phyloP scores from a whole-genome alignment of 805 yeast genomes.

The Yarrowia sp. region DNA sequence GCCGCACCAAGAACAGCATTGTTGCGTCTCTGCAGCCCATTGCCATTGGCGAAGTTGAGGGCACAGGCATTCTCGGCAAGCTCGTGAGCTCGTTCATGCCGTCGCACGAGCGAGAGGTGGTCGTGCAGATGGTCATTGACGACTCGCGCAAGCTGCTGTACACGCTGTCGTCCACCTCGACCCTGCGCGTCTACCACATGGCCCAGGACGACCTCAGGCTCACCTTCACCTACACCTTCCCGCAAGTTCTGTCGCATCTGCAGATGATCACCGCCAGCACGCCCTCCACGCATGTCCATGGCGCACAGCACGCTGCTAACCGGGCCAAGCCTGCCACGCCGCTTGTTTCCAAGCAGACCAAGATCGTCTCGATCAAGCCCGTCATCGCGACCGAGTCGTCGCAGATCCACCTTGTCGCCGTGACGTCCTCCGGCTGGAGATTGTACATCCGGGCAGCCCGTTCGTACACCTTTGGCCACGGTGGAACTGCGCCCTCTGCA shows the following conservation, averaged over 20 bases:
- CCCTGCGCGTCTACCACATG: constrained; percentile 74
- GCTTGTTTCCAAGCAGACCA: constrained; percentile 34
- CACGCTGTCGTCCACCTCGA: constrained; percentile 76
- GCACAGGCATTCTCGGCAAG: constrained; percentile 29
- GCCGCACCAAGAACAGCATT: constrained; percentile 68
- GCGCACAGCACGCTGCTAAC: background rate
- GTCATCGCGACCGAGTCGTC: constrained; percentile 63
- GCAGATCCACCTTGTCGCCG: constrained; percentile 70
- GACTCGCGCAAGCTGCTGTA: constrained; percentile 74
- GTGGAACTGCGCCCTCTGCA: constrained; percentile 14
- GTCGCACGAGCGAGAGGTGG: constrained; percentile 49
- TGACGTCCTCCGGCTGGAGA: constrained; percentile 82
- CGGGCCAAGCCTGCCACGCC: constrained; percentile 28
- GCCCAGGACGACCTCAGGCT: constrained; percentile 43
- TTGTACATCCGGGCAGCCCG: constrained; percentile 57
- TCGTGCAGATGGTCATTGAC: constrained; percentile 69
- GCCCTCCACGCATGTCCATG: background rate
- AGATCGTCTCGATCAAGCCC: constrained; percentile 58
- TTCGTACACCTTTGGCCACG: constrained; percentile 31
- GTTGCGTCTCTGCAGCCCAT: constrained; percentile 41
- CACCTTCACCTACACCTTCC: constrained; percentile 36
- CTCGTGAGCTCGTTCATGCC: constrained; percentile 36
- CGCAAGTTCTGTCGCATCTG: constrained; percentile 35
- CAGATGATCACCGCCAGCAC: constrained; percentile 34
- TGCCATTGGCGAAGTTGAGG: constrained; percentile 18